phyloP scores from a whole-genome alignment of 2,329 filamentous ascomycete species.

The Botrytis porri region DNA sequence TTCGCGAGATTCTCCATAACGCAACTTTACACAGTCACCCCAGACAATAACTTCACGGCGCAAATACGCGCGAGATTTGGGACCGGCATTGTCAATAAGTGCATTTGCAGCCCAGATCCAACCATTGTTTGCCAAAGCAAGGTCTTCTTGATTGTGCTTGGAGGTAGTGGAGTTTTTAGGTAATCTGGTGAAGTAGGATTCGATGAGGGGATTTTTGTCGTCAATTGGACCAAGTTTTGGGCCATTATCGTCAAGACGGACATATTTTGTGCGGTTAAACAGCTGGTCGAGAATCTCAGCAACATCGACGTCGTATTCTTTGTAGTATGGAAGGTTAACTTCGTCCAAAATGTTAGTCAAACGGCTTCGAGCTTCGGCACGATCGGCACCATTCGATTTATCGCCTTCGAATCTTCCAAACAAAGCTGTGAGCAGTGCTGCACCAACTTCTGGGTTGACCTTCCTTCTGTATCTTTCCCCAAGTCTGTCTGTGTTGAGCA shows the following conservation, averaged over 20 bases:
- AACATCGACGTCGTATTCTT: constrained; percentile 84
- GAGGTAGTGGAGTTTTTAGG: constrained; percentile 74
- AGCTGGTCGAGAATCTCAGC: constrained; percentile 84
- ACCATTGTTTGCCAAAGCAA: constrained; percentile 90
- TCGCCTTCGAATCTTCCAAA: constrained; percentile 65
- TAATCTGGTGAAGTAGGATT: constrained; percentile 91
- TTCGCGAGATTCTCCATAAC: constrained; percentile 75
- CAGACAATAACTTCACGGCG: constrained; percentile 94
- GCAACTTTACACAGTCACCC: constrained; percentile 96
- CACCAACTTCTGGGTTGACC: constrained; percentile 67
- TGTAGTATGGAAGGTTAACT: constrained; percentile 83
- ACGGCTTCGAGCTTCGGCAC: constrained; percentile 52
- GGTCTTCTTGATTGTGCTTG: constrained; percentile 70
- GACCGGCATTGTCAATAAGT: constrained; percentile 87
- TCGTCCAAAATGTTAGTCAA: constrained; percentile 70
- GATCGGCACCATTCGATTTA: constrained; percentile 46
- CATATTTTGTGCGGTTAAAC: constrained; percentile 92
- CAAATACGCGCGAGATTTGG: constrained; percentile 88
- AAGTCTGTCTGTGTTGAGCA: constrained; percentile 69
- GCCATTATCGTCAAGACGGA: constrained; percentile 86
- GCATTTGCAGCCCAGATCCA: constrained; percentile 99
- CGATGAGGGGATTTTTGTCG: constrained; percentile 75
- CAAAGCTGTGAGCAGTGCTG: constrained; percentile 63
- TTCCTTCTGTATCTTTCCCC: constrained; percentile 74
- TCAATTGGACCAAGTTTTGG: constrained; percentile 81